Conservation (phyloP, 768 basidiomycete genomes). For the Pleurotus tuoliensis region DNA sequence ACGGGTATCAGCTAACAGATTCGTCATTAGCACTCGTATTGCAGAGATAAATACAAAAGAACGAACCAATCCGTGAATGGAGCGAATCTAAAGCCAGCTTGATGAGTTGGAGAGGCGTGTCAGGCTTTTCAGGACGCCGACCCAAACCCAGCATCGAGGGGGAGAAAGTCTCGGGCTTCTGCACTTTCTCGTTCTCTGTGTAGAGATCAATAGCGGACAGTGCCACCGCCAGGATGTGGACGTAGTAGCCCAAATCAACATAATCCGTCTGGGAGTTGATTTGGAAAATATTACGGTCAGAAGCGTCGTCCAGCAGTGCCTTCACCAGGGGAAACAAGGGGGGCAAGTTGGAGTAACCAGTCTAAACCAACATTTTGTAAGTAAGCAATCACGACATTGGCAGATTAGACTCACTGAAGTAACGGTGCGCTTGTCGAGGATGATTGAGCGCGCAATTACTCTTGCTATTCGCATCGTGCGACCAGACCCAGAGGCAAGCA, state of each 20-base stretch:
- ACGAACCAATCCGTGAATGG: constrained; percentile 62
- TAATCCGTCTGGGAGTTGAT: constrained; percentile 63
- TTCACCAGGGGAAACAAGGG: constrained; percentile 46
- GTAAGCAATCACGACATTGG: constrained; percentile 2
- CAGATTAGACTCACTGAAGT: constrained; percentile 17
- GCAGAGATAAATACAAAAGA: neutral
- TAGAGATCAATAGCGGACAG: constrained; percentile 58
- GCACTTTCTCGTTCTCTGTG: constrained; percentile 40
- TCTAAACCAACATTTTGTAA: constrained; percentile 25
- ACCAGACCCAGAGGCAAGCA: constrained; percentile 48
- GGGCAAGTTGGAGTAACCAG: constrained; percentile 39
- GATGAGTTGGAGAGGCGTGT: constrained; percentile 47
- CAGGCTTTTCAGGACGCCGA: constrained; percentile 23
- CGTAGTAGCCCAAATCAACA: constrained; percentile 50
- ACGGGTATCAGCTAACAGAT: constrained; percentile 47
- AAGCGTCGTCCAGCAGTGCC: constrained; percentile 38
- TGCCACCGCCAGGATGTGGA: constrained; percentile 55
- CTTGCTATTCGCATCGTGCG: constrained; percentile 53
- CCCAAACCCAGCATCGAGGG: constrained; percentile 18
- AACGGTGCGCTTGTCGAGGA: constrained; percentile 27
- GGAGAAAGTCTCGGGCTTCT: constrained; percentile 3
- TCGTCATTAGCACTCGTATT: neutral
- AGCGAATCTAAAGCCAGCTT: constrained; percentile 43
- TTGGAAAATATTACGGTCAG: constrained; percentile 27
- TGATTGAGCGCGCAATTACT: constrained; percentile 49